These are phyloP conservation scores for Cladophialophora carrionii DNA, from an alignment of 2,329 filamentous ascomycete species.

Conservation along the genomic window DNA sequence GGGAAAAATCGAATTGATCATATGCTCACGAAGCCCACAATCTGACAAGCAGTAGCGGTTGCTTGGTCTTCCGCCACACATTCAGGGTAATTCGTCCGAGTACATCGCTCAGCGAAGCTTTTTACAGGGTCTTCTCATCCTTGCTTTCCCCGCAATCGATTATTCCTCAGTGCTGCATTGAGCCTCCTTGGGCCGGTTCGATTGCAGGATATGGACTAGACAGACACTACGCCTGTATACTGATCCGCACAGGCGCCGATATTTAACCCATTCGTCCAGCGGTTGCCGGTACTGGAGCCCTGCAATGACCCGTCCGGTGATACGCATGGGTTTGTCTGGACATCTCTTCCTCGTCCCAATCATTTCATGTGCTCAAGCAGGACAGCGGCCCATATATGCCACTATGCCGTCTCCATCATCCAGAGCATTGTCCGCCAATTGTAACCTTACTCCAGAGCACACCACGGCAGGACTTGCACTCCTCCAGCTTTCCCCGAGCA, in stretches of 20 bases:
- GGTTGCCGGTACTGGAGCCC: background rate
- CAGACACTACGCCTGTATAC: background rate
- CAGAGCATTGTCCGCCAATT: constrained; percentile 3
- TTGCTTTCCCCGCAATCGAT: constrained; percentile 1
- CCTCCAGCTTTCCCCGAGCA: background rate
- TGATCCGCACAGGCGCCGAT: constrained; percentile 15
- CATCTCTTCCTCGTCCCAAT: background rate
- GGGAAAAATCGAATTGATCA: constrained; percentile 14
- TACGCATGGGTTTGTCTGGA: constrained; percentile 8
- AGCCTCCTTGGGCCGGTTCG: background rate
- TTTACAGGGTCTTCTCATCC: background rate
- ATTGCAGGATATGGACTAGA: background rate
- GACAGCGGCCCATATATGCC: no score
- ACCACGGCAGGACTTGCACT: background rate
- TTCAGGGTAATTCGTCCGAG: constrained; percentile 8
- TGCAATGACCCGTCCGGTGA: constrained; percentile 10
- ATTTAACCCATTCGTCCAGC: constrained; percentile 27
- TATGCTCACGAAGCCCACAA: constrained; percentile 1
- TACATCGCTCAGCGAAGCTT: background rate
- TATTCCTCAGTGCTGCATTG: background rate
- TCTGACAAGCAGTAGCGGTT: background rate
- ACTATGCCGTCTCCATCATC: background rate
- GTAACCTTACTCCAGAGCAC: constrained; percentile 9
- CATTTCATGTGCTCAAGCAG: background rate
- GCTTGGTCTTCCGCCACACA: constrained; percentile 9